Percentiles rank a stretch among this genome's conserved stretches.
Conservation (phyloP, 257 asterid genomes). For the Craterostigma plantagineum region DNA sequence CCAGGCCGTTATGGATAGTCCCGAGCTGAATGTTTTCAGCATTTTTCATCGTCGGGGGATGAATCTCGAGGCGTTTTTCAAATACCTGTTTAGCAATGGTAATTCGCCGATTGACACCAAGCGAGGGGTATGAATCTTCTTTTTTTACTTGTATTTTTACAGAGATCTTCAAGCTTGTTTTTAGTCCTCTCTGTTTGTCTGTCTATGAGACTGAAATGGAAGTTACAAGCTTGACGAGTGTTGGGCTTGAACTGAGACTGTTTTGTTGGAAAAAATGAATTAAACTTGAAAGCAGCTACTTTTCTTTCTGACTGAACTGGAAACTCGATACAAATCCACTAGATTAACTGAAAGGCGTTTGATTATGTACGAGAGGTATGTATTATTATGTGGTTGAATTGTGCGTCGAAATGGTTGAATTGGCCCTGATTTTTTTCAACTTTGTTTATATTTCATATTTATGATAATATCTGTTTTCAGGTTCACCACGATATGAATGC, state of each 20-base stretch:
- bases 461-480: constrained; percentile 19
- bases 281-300: too few species aligned
- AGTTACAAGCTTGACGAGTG: too few species aligned
- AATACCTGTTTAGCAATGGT: constrained; percentile 31
- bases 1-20: constrained; percentile 22
- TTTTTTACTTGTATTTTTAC: too few species aligned
- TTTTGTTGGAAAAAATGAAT: too few species aligned
- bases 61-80: constrained; percentile 30
- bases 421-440: too few species aligned
- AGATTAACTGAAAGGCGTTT: background rate
- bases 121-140: constrained; percentile 28
- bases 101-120: constrained; percentile 45
- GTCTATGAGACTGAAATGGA: too few species aligned
- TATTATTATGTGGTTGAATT: too few species aligned
- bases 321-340: background rate
- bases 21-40: constrained; percentile 23
- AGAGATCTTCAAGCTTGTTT: too few species aligned
- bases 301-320: too few species aligned
- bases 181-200: too few species aligned
- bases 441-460: background rate
- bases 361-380: background rate
- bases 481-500: constrained; percentile 61
- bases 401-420: background rate
- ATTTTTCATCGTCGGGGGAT: constrained; percentile 33
- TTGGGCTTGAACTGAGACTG: too few species aligned